These are phyloP conservation scores for Pneumocystis oryctolagi DNA, from an alignment of 1,139 yeast species.

Conservation along the genomic window DNA sequence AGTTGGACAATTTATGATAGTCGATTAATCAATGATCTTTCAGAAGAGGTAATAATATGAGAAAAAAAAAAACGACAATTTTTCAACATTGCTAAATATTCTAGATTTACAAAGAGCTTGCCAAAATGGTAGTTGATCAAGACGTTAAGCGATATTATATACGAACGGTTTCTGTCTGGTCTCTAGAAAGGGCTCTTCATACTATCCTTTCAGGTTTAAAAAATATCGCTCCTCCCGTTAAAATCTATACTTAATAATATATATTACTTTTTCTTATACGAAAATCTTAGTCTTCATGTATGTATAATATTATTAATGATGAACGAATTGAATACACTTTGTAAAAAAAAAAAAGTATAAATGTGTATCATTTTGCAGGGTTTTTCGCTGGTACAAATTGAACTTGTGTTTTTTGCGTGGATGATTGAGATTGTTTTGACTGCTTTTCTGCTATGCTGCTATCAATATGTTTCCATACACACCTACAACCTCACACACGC, in stretches of 20 bases:
- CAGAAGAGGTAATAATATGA: slow-evolving; percentile 25
- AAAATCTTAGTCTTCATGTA: too few species aligned
- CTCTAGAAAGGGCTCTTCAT: neutral
- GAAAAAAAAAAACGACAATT: neutral
- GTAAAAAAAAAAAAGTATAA: too few species aligned
- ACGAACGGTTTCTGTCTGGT: neutral
- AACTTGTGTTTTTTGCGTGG: neutral
- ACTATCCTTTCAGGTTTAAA: neutral
- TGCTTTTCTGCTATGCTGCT: neutral
- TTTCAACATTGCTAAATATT: neutral
- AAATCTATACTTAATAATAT: neutral
- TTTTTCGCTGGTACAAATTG: neutral
- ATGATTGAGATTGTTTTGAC: neutral
- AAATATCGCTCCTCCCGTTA: neutral
- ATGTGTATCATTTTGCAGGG: neutral
- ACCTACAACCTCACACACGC: neutral
- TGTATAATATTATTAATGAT: too few species aligned
- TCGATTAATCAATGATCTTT: slow-evolving; percentile 76
- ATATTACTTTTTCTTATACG: too few species aligned
- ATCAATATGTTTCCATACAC: neutral
- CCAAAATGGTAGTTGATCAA: neutral
- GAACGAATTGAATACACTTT: too few species aligned
- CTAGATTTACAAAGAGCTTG: neutral
- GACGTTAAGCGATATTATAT: neutral
- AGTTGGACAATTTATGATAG: slow-evolving; percentile 94